Conservation (phyloP, 176 grass and related monocot species). For the Ensete glaucum region DNA sequence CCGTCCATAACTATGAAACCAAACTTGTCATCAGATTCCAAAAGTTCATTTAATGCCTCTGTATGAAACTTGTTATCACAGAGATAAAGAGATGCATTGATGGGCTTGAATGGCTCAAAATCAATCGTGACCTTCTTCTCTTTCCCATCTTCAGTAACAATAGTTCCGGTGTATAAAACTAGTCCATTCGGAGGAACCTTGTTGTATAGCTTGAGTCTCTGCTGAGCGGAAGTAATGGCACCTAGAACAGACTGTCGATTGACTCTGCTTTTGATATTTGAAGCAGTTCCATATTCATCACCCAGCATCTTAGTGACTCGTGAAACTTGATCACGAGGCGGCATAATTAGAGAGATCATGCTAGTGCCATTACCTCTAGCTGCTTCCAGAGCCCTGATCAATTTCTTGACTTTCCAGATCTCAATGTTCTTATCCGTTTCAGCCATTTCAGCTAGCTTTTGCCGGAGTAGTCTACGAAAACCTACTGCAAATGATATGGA, state of each 20-base stretch:
- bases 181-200: constrained; percentile 52
- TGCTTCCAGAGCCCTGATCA: constrained; percentile 50
- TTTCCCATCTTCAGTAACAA: constrained; percentile 57
- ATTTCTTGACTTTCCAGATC: constrained; percentile 52
- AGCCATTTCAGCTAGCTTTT: constrained; percentile 28
- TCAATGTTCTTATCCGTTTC: constrained; percentile 51
- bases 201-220: constrained; percentile 52
- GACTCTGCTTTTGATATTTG: constrained; percentile 69
- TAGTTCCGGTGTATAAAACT: constrained; percentile 57
- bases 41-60: constrained; percentile 49
- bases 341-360: constrained; percentile 69
- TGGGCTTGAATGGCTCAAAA: constrained; percentile 58
- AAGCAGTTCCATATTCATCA: constrained; percentile 63
- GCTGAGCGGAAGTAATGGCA: constrained; percentile 61
- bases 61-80: constrained; percentile 71
- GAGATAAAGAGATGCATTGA: constrained; percentile 51
- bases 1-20: constrained; percentile 52
- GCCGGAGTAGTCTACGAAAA: neutral
- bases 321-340: constrained; percentile 50
- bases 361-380: constrained; percentile 54
- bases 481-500: neutral
- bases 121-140: constrained; percentile 70
- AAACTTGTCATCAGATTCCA: constrained; percentile 46
- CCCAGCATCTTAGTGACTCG: constrained; percentile 57
- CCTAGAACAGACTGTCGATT: constrained; percentile 55